Conservation (phyloP, 140 eudicot genomes). For the Senecio squalidus region DNA sequence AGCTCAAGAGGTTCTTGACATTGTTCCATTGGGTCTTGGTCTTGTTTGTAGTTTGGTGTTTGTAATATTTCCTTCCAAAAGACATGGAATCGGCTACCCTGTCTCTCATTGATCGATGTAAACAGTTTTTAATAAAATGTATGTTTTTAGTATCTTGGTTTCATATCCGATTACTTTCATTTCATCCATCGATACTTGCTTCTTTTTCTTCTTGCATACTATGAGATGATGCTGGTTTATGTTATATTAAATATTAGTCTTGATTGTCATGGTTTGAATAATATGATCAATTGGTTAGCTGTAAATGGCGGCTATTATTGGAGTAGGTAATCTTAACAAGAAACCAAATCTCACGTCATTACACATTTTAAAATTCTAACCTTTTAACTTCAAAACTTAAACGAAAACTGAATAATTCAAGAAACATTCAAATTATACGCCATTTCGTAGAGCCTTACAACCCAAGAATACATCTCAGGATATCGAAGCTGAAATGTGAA, state of each 20-base stretch:
- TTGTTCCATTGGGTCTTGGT: conserved; percentile 71
- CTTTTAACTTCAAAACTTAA: not conserved
- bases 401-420: no score
- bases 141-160: no score
- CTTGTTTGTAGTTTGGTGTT: conserved; percentile 64
- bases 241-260: not conserved
- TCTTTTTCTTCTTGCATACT: not conserved
- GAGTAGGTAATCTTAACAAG: conserved; percentile 16
- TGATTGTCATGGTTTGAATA: conserved; percentile 5
- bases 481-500: not conserved
- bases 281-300: conserved; percentile 11
- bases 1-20: conserved; percentile 51
- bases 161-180: no score
- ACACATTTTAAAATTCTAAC: not conserved
- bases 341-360: conserved; percentile 13
- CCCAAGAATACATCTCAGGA: no score
- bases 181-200: no score
- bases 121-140: not conserved
- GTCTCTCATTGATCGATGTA: conserved; percentile 27
- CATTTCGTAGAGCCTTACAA: no score
- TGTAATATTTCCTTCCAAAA: conserved; percentile 65
- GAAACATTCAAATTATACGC: no score
- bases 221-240: no score
- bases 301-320: conserved; percentile 21
- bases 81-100: conserved; percentile 93